Percentiles rank a stretch among this genome's conserved stretches.
Evolutionary conservation across 2,329 filamentous ascomycete species (phyloP).

Genomic region (Exophiala sideris): DNA sequence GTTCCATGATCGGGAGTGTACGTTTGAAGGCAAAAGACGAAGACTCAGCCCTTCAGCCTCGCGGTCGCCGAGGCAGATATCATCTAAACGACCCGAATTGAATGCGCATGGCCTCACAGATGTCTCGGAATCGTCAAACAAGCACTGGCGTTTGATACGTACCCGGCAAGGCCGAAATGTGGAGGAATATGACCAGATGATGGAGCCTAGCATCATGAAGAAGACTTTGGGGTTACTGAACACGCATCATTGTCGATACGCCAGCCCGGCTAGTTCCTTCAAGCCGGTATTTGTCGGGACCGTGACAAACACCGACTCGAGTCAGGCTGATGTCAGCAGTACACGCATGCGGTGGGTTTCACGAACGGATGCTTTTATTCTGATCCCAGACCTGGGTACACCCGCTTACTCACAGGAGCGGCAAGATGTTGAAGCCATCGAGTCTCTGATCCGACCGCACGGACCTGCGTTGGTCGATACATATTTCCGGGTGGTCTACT

Average conservation of each 20-base stretch:
- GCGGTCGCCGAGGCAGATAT: neutral
- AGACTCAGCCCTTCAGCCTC: neutral
- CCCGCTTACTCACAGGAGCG: neutral
- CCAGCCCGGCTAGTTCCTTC: neutral
- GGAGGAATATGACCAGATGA: slow-evolving; percentile 1
- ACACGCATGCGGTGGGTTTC: neutral
- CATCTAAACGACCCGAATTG: neutral
- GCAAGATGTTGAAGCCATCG: slow-evolving; percentile 1
- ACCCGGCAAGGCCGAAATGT: neutral
- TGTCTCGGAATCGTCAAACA: neutral
- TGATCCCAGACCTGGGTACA: neutral
- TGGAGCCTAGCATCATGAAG: neutral
- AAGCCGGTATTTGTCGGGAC: neutral
- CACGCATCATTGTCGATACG: neutral
- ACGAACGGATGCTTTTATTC: neutral
- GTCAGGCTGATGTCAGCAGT: neutral
- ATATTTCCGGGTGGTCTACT: slow-evolving; percentile 45
- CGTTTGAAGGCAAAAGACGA: neutral
- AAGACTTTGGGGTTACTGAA: neutral
- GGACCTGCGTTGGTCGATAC: slow-evolving; percentile 43
- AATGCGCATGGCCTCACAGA: neutral
- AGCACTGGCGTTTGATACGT: neutral
- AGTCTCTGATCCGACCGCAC: slow-evolving; percentile 26
- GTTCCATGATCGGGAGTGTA: slow-evolving; percentile 3
- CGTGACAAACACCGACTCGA: neutral